Conservation (phyloP, 192 early-diverging fungal genomes). For the Physocladia obscura region DNA sequence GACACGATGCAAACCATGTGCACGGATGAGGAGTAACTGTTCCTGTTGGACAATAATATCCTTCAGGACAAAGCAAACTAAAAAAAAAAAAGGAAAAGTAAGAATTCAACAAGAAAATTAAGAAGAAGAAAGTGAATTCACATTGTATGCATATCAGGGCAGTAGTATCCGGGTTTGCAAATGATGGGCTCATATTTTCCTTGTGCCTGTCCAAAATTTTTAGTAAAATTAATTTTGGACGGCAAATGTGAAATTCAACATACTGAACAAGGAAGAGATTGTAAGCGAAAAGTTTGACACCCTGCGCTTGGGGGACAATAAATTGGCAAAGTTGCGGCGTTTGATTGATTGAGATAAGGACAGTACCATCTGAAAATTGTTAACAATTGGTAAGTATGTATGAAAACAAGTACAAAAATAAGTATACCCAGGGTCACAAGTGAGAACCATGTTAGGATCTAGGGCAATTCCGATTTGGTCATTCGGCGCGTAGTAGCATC, state of each 20-base stretch:
- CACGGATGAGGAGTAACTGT: conserved; percentile 31
- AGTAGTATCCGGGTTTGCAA: conserved; percentile 44
- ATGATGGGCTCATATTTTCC: conserved; percentile 41
- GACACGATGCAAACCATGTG: conserved; percentile 26
- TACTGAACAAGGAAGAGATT: conserved; percentile 29
- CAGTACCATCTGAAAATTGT: conserved; percentile 34
- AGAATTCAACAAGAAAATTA: no score
- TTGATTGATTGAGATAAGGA: conserved; percentile 29
- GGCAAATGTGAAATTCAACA: background rate
- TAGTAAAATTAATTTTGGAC: background rate
- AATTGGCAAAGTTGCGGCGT: conserved; percentile 30
- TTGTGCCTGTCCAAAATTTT: conserved; percentile 36
- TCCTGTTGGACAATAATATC: conserved; percentile 39
- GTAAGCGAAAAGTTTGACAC: conserved; percentile 26
- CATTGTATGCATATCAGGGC: conserved; percentile 38
- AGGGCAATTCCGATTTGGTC: conserved; percentile 13
- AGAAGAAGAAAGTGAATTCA: no score
- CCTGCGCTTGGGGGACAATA: conserved; percentile 36
- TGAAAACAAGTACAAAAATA: background rate
- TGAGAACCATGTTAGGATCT: conserved; percentile 27
- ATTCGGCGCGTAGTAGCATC: conserved; percentile 32
- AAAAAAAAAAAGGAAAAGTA: no score
- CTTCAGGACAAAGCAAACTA: conserved; percentile 22
- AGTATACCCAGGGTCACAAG: conserved; percentile 32
- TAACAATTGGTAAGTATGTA: no score